phyloP scores from a whole-genome alignment of 108 stramenopile species.

The Stephanodiscus triporus region DNA sequence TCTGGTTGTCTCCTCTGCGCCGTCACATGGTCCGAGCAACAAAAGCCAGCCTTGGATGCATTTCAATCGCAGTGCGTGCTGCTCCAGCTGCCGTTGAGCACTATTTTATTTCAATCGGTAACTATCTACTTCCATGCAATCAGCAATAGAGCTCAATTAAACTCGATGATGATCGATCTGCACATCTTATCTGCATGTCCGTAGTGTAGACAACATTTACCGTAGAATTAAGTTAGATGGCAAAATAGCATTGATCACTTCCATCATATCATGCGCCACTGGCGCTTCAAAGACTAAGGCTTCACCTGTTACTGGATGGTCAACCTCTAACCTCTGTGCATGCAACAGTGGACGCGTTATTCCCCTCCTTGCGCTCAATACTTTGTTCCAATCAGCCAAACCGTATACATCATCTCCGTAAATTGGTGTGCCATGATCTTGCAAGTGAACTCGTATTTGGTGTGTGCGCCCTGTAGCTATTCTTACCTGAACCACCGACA shows the following conservation, averaged over 20 bases:
- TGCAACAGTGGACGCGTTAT: conserved; percentile 90
- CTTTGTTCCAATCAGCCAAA: conserved; percentile 88
- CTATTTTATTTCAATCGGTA: no score
- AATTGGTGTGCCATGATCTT: conserved; percentile 94
- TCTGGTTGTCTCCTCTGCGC: no score
- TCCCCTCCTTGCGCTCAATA: conserved; percentile 67
- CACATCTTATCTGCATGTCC: no score
- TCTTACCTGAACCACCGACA: conserved; percentile 81
- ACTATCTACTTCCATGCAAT: no score
- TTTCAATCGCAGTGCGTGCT: no score
- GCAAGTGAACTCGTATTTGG: conserved; percentile 91
- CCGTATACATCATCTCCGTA: conserved; percentile 97
- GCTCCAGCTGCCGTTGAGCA: no score
- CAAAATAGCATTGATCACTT: conserved; percentile 71
- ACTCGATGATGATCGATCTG: no score
- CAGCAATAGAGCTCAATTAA: no score
- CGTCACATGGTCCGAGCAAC: no score
- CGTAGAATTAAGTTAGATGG: no score
- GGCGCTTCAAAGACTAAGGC: conserved; percentile 81
- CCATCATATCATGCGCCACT: conserved; percentile 83
- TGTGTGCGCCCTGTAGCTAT: conserved; percentile 97
- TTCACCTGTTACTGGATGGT: conserved; percentile 90
- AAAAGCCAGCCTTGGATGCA: no score
- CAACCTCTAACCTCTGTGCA: conserved; percentile 81
- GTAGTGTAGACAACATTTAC: no score